phyloP scores from a whole-genome alignment of 805 yeast genomes.

The Yamadazyma tumulicola region DNA sequence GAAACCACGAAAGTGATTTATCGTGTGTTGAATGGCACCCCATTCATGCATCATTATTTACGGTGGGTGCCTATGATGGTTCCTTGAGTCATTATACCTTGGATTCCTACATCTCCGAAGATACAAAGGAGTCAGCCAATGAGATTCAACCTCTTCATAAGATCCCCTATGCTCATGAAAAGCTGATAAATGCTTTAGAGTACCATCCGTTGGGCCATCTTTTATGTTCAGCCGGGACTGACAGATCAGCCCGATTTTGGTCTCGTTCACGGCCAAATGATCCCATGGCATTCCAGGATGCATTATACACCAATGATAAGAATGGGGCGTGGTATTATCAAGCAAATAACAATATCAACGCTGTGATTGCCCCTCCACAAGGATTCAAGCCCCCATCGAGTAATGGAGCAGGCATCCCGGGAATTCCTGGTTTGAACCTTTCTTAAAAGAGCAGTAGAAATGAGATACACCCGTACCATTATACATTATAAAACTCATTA shows the following conservation, averaged over 20 bases:
- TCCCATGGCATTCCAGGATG: constrained; percentile 75
- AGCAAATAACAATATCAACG: constrained; percentile 43
- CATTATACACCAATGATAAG: constrained; percentile 63
- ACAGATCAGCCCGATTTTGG: constrained; percentile 92
- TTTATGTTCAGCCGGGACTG: constrained; percentile 89
- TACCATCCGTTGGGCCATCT: constrained; percentile 95
- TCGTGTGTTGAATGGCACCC: constrained; percentile 94
- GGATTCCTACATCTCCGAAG: constrained; percentile 43
- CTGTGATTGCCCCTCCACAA: constrained; percentile 29
- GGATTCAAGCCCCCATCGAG: constrained; percentile 3
- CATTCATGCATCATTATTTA: constrained; percentile 68
- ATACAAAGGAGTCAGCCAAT: constrained; percentile 18
- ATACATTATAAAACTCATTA: constrained; percentile 17
- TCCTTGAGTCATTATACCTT: constrained; percentile 72
- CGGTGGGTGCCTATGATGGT: constrained; percentile 90
- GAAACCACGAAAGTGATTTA: constrained; percentile 81
- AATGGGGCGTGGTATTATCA: constrained; percentile 47
- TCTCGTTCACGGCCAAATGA: constrained; percentile 89
- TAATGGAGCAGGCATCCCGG: background rate
- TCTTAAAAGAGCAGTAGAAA: constrained; percentile 4
- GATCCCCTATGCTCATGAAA: constrained; percentile 92
- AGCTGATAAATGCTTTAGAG: constrained; percentile 83
- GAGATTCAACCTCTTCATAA: constrained; percentile 45
- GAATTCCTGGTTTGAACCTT: constrained; percentile 17
- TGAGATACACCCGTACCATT: background rate